These are phyloP conservation scores for Maudiozyma barnettii DNA, from an alignment of 805 yeast genomes.

Conservation along the genomic window DNA sequence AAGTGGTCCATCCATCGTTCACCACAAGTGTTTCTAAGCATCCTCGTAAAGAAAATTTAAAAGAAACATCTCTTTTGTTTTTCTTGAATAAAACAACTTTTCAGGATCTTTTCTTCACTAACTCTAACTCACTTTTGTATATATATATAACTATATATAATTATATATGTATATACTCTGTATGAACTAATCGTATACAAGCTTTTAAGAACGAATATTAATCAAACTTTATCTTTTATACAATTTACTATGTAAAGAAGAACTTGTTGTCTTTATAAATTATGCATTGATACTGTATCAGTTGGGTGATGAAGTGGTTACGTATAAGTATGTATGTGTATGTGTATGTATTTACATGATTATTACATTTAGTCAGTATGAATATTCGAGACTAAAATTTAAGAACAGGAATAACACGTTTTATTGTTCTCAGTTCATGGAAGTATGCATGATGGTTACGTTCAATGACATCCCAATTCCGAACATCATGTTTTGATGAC, in stretches of 20 bases:
- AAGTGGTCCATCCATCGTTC: conserved; percentile 98
- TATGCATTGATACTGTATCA: too few species aligned
- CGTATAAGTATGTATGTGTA: neutral
- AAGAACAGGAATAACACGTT: conserved; percentile 3
- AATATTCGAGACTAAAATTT: neutral
- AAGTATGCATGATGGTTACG: conserved; percentile 11
- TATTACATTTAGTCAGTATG: neutral
- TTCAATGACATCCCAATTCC: conserved; percentile 20
- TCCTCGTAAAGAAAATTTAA: neutral
- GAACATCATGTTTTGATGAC: conserved; percentile 16
- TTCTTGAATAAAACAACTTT: too few species aligned
- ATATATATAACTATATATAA: neutral
- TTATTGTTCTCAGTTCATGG: conserved; percentile 10
- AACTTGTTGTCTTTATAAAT: too few species aligned
- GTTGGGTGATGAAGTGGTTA: neutral
- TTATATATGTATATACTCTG: too few species aligned
- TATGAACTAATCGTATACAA: neutral
- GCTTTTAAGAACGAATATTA: neutral
- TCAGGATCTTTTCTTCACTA: neutral
- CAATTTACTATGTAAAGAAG: too few species aligned
- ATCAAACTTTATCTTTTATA: too few species aligned
- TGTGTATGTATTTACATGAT: neutral
- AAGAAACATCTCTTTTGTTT: neutral
- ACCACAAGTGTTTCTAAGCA: conserved; percentile 41
- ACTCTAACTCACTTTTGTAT: neutral